Conservation (phyloP, 2,329 filamentous ascomycete genomes). For the Trichoderma polysporum region DNA sequence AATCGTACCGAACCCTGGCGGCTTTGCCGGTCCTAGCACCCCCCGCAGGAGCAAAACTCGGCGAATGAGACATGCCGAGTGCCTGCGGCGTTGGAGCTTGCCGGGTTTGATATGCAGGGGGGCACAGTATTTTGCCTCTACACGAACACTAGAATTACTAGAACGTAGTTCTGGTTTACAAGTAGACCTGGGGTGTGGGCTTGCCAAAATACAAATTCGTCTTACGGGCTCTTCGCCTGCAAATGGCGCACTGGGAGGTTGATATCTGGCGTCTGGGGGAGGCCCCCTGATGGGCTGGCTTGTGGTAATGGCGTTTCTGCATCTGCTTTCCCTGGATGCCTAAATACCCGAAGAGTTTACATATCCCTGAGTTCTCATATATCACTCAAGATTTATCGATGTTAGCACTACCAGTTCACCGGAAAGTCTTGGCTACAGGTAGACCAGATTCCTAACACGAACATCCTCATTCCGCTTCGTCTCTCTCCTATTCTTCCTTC, state of each 20-base stretch:
- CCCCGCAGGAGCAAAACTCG: neutral
- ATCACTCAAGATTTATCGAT: neutral
- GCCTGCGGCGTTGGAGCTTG: neutral
- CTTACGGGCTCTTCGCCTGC: neutral
- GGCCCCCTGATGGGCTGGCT: neutral
- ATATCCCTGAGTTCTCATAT: neutral
- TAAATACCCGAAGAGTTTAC: neutral
- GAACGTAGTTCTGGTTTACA: neutral
- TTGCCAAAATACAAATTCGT: neutral
- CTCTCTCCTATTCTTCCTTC: neutral
- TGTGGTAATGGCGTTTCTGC: neutral
- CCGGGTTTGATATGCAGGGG: neutral
- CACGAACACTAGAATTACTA: neutral
- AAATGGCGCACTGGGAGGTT: neutral
- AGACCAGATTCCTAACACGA: neutral
- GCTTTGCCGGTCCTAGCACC: neutral
- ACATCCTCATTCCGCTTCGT: neutral
- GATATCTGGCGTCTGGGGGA: neutral
- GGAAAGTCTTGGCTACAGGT: neutral
- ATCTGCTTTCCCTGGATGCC: no score
- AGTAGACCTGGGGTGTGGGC: neutral
- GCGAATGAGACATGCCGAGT: neutral
- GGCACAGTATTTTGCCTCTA: neutral
- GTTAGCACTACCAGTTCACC: no score
- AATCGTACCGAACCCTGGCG: neutral